Evolutionary conservation across 257 asterid species (phyloP).

Genomic region (Capsicum pubescens): DNA sequence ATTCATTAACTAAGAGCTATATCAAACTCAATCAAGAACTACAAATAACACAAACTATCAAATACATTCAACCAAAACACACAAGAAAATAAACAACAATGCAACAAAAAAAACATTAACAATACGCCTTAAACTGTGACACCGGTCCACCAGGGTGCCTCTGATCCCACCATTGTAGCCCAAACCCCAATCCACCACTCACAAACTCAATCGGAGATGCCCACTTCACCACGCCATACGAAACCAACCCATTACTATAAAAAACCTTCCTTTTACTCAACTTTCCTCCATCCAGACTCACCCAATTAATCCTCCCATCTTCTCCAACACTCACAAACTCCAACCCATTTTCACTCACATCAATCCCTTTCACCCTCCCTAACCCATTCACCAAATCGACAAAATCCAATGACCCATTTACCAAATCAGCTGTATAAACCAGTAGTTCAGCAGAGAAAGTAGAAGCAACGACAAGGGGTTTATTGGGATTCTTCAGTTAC

Average conservation of each 20-base stretch:
- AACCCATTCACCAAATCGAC: not conserved
- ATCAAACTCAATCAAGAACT: not conserved
- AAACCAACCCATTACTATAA: conserved; percentile 73
- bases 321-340: conserved; percentile 82
- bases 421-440: no score
- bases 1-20: not conserved
- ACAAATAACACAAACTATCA: not conserved
- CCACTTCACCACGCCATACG: conserved; percentile 79
- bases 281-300: conserved; percentile 35
- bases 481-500: no score
- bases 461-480: no score
- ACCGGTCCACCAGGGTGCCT: conserved; percentile 76
- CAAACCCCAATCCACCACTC: conserved; percentile 82
- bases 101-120: conserved; percentile 48
- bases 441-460: no score
- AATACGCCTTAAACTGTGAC: conserved; percentile 65
- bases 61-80: not conserved
- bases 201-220: conserved; percentile 85
- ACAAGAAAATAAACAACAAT: not conserved
- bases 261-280: conserved; percentile 59
- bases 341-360: conserved; percentile 66
- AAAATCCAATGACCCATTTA: no score
- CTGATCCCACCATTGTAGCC: conserved; percentile 93
- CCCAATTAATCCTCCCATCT: conserved; percentile 80
- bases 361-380: conserved; percentile 45